Evolutionary conservation across 768 basidiomycete genomes (phyloP).

Genomic region (Agaricus sinodeliciosus): DNA sequence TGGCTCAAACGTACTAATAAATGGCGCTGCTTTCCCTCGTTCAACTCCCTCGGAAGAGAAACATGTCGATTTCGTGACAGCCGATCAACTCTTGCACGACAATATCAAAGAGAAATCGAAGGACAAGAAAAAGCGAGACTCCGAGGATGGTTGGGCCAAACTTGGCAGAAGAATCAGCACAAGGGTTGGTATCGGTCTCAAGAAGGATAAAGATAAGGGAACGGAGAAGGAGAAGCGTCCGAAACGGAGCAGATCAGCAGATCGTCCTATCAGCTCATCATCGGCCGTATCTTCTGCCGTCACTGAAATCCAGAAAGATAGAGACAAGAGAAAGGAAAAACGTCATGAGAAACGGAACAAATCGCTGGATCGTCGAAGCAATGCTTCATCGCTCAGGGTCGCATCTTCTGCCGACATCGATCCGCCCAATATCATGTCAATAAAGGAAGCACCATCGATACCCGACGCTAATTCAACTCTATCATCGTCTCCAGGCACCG

Average conservation of each 20-base stretch:
- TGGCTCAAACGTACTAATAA: conserved; percentile 7
- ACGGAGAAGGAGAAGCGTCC: conserved; percentile 31
- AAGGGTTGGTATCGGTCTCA: conserved; percentile 39
- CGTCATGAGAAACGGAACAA: too few relatives aligned
- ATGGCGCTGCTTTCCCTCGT: neutral
- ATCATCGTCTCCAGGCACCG: neutral
- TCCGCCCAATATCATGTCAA: too few relatives aligned
- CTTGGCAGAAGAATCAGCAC: conserved; percentile 58
- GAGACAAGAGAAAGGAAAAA: too few relatives aligned
- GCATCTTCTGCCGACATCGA: too few relatives aligned
- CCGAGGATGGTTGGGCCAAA: conserved; percentile 42
- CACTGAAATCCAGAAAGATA: too few relatives aligned
- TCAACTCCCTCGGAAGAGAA: conserved; percentile 1
- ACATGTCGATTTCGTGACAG: neutral
- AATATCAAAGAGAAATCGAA: conserved; percentile 2
- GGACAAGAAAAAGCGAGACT: conserved; percentile 2
- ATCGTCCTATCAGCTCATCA: conserved; percentile 15
- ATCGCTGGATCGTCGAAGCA: too few relatives aligned
- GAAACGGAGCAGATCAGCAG: conserved; percentile 25
- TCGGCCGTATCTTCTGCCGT: neutral
- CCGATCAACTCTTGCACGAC: neutral
- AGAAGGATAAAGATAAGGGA: conserved; percentile 20
- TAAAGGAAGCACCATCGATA: neutral
- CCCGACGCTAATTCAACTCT: neutral
- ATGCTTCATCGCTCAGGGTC: too few relatives aligned